Base-by-base conservation (phyloP, 768 basidiomycete genomes). In the Pleurotus ostreatus region DNA sequence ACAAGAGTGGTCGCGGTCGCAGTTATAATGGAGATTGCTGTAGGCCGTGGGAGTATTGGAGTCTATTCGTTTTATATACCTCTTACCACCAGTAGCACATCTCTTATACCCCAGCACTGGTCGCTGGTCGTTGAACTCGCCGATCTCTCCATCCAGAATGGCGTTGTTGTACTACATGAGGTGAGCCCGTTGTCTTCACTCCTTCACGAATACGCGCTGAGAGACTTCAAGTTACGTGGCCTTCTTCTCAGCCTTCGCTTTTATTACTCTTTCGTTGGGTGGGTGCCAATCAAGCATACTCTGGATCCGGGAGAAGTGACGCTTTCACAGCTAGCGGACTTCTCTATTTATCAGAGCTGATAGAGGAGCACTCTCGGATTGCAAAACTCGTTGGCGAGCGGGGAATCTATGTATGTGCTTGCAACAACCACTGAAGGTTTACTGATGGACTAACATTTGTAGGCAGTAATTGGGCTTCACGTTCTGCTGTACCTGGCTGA, bases 241-340 rank as follows among this genome's bases (percentile, higher is more conserved):
- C 16, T 81, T 83, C 12, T 61, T 88, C 20, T 85, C 83, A 25
- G 92, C 86, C 2, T 92, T 97, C 65, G 75, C 88, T 55, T 98
- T 97, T 63, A 85, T 94, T n/a, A 94, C 91, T 1, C 78, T 98
- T 41, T 94, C 92, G 8, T 77, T 98, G 51, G 94, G 94, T 94
- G 53, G 48, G 83, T 73, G 46, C 49, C 46, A 34, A 40, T n/a
- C n/a, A 34, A 12, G 12, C 15, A n/a, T 16, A 23, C 15, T n/a
- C 49, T 25, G 22, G 8, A n/a, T 51, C n/a, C 5, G 12, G 30
- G 22, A 16, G 9, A 40, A 43, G 61, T 60, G 41, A 65, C 47
- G 56, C 49, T 59, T 46, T 20, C 58, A 11, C 67, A 96, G 96
- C 96, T 48, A 95, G 92, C 71, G 96, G 95, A 5, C 76, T 98